Evolutionary conservation across 257 asterid species (phyloP).

Genomic region (Primulina tabacum): DNA sequence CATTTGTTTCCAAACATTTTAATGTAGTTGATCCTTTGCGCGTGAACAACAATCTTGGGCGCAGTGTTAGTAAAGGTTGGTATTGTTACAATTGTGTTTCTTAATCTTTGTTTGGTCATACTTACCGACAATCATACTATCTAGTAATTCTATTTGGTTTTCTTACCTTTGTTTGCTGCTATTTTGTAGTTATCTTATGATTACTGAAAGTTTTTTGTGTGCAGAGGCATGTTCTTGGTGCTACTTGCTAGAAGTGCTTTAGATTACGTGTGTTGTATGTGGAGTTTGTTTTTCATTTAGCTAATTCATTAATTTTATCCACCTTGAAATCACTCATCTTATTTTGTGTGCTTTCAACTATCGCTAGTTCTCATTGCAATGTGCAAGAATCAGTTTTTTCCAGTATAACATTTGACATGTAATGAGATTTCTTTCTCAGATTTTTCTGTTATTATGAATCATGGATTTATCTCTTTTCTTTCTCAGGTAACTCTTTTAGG

Average conservation of each 20-base stretch:
- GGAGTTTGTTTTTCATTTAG: slow-evolving; percentile 9
- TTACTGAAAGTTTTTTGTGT: neutral
- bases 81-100: neutral
- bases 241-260: neutral
- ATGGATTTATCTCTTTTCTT: slow-evolving; percentile 19
- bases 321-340: neutral
- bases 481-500: slow-evolving; percentile 79
- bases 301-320: neutral
- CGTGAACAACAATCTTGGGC: slow-evolving; percentile 97
- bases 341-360: neutral
- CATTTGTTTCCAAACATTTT: slow-evolving; percentile 84
- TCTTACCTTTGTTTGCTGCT: neutral
- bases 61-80: slow-evolving; percentile 98
- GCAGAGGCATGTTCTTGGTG: neutral
- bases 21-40: slow-evolving; percentile 97
- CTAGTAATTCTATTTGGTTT: neutral
- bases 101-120: slow-evolving; percentile 4
- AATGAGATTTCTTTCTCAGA: slow-evolving; percentile 10
- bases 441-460: slow-evolving; percentile 11
- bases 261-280: neutral
- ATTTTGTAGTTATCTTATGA: neutral
- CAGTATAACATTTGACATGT: slow-evolving; percentile 6
- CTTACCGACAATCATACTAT: neutral
- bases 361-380: slow-evolving; percentile 11
- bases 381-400: neutral